These are phyloP conservation scores for Malus sylvestris DNA, from an alignment of 306 rosid genomes.

Conservation along the genomic window DNA sequence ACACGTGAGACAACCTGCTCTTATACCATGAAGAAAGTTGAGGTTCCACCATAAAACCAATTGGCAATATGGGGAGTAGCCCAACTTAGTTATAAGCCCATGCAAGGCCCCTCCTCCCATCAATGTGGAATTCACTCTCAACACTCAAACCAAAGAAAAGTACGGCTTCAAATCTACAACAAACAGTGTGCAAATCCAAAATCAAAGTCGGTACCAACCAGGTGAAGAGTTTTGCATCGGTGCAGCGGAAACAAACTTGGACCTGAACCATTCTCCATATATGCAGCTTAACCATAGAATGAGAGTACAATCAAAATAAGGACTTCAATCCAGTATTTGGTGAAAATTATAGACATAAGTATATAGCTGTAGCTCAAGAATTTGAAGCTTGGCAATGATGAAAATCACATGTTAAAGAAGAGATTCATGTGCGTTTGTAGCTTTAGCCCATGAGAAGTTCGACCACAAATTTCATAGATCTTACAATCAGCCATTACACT, in stretches of 20 bases:
- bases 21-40: too few relatives aligned
- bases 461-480: neutral
- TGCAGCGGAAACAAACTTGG: conserved; percentile 42
- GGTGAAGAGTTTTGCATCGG: conserved; percentile 46
- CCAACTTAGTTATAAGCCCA: too few relatives aligned
- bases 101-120: too few relatives aligned
- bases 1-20: too few relatives aligned
- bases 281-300: conserved; percentile 18
- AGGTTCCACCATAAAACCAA: too few relatives aligned
- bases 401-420: neutral
- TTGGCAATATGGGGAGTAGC: too few relatives aligned
- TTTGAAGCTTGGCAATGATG: neutral
- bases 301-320: neutral
- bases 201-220: conserved; percentile 30
- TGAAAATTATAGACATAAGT: neutral
- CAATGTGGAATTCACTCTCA: too few relatives aligned
- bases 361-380: neutral
- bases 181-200: conserved; percentile 4
- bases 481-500: neutral
- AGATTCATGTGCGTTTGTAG: neutral
- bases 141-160: conserved; percentile 7
- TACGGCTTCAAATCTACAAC: conserved; percentile 21
- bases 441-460: neutral
- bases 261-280: conserved; percentile 49
- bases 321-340: neutral